These are phyloP conservation scores for Papilionanthe hybrid DNA, from an alignment of 116 monocot species.

Conservation along the genomic window DNA sequence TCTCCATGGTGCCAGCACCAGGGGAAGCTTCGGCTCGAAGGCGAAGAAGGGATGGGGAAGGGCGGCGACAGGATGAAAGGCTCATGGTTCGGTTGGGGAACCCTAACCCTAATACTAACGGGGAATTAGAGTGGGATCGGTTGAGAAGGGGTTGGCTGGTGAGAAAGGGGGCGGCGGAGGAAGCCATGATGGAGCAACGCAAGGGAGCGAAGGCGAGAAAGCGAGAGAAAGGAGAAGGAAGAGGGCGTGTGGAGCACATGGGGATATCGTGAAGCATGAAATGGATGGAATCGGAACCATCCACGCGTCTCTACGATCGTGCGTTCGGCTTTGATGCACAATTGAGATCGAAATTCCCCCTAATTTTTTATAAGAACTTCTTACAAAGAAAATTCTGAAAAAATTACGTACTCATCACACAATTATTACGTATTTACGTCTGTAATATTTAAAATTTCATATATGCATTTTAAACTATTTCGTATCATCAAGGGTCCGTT, in stretches of 20 bases:
- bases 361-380: too few species aligned
- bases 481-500: too few species aligned
- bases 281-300: background rate
- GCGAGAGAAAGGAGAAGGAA: background rate
- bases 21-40: background rate
- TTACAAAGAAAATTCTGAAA: too few species aligned
- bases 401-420: too few species aligned
- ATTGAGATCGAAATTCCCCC: too few species aligned
- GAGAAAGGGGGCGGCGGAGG: conserved; percentile 9
- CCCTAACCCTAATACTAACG: background rate
- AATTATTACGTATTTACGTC: too few species aligned
- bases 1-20: conserved; percentile 15
- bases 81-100: background rate
- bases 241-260: background rate
- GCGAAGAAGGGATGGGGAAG: background rate
- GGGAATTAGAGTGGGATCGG: conserved; percentile 4
- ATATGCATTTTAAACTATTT: too few species aligned
- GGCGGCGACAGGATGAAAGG: background rate
- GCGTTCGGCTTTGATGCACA: too few species aligned
- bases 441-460: too few species aligned
- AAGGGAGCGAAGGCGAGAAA: background rate
- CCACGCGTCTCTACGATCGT: background rate
- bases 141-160: conserved; percentile 9
- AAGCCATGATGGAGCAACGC: conserved; percentile 13
- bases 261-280: background rate